Percentiles rank a stretch among this genome's conserved stretches.
Evolutionary conservation across 208 protist species (phyloP).

Genomic region (Wallacemonas sp.): DNA sequence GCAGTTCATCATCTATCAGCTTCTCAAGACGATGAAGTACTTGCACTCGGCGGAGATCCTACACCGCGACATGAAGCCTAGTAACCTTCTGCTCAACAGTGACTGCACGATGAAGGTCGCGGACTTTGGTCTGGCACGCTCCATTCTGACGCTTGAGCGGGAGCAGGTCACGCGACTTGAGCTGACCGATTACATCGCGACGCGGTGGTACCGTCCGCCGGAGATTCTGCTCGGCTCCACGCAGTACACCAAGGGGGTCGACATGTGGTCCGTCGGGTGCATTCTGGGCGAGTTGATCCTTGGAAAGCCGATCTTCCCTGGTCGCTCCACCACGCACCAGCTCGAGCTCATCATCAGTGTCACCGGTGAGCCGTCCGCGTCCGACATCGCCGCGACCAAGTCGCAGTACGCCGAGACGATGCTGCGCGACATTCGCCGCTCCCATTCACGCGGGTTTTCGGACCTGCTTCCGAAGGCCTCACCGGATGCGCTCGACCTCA

Average conservation of each 20-base stretch:
- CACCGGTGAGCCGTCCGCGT: constrained; percentile 76
- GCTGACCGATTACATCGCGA: constrained; percentile 96
- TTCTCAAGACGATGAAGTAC: constrained; percentile 97
- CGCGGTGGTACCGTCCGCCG: constrained; percentile 98
- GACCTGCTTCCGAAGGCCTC: constrained; percentile 92
- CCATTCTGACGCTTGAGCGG: constrained; percentile 86
- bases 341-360: constrained; percentile 96
- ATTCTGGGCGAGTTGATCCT: constrained; percentile 96
- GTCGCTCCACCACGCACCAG: constrained; percentile 96
- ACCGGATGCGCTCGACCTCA: constrained; percentile 92
- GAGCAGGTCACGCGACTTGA: constrained; percentile 82
- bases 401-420: constrained; percentile 95
- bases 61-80: constrained; percentile 95
- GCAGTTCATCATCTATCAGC: constrained; percentile 97
- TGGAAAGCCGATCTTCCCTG: constrained; percentile 95
- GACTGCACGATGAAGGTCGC: constrained; percentile 97
- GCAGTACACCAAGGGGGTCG: constrained; percentile 96
- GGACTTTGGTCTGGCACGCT: constrained; percentile 98
- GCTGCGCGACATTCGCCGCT: constrained; percentile 83
- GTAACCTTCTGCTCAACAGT: constrained; percentile 91
- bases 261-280: constrained; percentile 99
- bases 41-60: constrained; percentile 92
- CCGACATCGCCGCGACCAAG: constrained; percentile 93
- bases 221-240: constrained; percentile 97
- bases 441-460: constrained; percentile 60